Percentiles rank a stretch among this genome's conserved stretches.
phyloP scores from a whole-genome alignment of 768 basidiomycete species.

The Calocybe cyanea region DNA sequence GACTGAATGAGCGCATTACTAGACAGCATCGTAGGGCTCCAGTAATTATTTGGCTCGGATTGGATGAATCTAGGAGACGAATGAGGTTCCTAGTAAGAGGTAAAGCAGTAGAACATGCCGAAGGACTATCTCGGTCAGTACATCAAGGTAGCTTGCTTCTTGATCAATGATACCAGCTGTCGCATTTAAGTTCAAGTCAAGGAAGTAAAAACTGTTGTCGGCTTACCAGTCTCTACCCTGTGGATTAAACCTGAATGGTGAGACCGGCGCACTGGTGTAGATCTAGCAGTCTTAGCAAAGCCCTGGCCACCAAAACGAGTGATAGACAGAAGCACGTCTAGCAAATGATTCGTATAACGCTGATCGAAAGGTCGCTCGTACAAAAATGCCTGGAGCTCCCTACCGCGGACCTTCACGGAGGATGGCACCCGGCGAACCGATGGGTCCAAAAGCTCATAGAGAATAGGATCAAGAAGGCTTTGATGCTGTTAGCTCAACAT shows the following conservation, averaged over 20 bases:
- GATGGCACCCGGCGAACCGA: slow-evolving; percentile 50
- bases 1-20: slow-evolving; percentile 69
- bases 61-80: slow-evolving; percentile 56
- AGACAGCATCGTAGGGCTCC: slow-evolving; percentile 50
- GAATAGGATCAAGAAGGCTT: slow-evolving; percentile 82
- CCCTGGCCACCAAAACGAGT: slow-evolving; percentile 89
- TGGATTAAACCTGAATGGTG: slow-evolving; percentile 58
- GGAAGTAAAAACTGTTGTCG: not conserved
- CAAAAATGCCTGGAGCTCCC: slow-evolving; percentile 59
- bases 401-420: slow-evolving; percentile 52
- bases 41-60: slow-evolving; percentile 62
- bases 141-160: slow-evolving; percentile 73
- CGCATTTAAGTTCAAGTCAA: slow-evolving; percentile 8
- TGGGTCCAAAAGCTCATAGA: slow-evolving; percentile 75
- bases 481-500: slow-evolving; percentile 25
- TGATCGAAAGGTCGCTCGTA: slow-evolving; percentile 82
- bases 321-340: slow-evolving; percentile 75
- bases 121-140: slow-evolving; percentile 67
- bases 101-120: slow-evolving; percentile 41
- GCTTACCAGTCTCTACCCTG: slow-evolving; percentile 58
- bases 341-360: slow-evolving; percentile 61
- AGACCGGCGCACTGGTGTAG: slow-evolving; percentile 60
- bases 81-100: slow-evolving; percentile 2
- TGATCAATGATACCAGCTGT: slow-evolving; percentile 38
- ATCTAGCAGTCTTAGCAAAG: slow-evolving; percentile 71